A percentile compares a stretch with the other conserved stretches of the same genome.
Evolutionary conservation across 148 eudicot genomes (phyloP).

Genomic region (Camellia sinensis): DNA sequence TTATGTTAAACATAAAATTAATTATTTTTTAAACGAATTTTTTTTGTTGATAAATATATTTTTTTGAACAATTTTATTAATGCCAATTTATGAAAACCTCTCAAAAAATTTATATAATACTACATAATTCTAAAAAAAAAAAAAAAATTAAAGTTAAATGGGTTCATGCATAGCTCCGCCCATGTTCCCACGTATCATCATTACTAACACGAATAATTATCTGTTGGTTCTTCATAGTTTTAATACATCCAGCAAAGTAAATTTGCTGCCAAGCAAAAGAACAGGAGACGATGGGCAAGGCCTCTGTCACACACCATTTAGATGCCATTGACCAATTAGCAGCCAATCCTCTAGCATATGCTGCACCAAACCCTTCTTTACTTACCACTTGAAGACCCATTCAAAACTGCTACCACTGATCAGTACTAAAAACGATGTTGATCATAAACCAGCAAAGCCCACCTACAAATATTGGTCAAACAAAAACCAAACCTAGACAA

Average conservation of each 20-base stretch:
- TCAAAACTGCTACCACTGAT: conserved; percentile 15
- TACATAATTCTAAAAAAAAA: not conserved
- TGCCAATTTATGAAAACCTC: no score
- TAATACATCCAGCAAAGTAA: not conserved
- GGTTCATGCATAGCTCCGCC: not conserved
- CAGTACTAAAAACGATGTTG: not conserved
- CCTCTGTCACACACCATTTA: not conserved
- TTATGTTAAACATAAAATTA: no score
- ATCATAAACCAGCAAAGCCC: conserved; percentile 6
- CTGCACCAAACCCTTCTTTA: not conserved
- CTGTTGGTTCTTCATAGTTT: not conserved
- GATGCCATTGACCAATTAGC: conserved; percentile 1
- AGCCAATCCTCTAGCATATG: not conserved
- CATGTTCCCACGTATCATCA: conserved; percentile 11
- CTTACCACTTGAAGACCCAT: not conserved
- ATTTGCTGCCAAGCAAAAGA: not conserved
- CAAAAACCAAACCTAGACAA: not conserved
- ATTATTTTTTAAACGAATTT: no score
- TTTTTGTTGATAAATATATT: no score
- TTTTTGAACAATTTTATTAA: no score
- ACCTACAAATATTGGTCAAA: conserved; percentile 8
- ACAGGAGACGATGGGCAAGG: not conserved
- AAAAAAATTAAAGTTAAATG: not conserved
- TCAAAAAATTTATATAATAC: no score
- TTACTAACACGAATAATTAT: not conserved